Base-by-base conservation (phyloP, 495 filamentous ascomycete genomes). In the Aspergillus nidulans region DNA sequence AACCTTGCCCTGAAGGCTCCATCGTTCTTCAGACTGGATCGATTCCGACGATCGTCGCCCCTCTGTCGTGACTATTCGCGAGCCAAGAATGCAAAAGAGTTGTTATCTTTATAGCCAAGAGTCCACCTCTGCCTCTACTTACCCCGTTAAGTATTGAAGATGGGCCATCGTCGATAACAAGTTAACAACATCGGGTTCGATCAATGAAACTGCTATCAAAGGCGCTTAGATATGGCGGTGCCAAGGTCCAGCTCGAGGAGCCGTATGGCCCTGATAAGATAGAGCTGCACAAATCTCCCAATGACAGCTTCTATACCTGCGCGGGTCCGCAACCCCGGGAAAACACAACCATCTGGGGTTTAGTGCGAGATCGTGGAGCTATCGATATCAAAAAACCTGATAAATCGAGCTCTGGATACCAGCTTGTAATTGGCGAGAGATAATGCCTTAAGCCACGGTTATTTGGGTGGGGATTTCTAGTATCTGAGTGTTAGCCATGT, bases 71-170 rank as follows among this genome's bases (percentile, higher is more conserved):
- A 49, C 36, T 25, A 49, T 49, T 56, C 43, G 45, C 45, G 24
- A 43, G 53, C 53, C 53, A 56, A 56, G 53, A 56, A 25, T 39
- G 39, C 53, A 7, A 9, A 28, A 49, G 45, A 21, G 25, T 21
- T 49, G 45, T 56, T 56, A 56, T 56, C 53, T 55, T 34, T 38
- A 28, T n/a, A 20, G 53, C 53, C 53, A 56, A 56, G 53, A 56
- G 53, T 56, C 45, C 32, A 15, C 2, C 28, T 32, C 18, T 20
- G 45, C 18, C 19, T 40, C n/a, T 56, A 49, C 23, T 41, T 34
- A 32, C 2, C 30, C 30, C 36, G 4, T 34, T 21, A 20, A 20
- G 30, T 25, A 5, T 26, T 13, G 6, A 9, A 13, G 18, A 46
- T 19, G 24, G 23, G 9, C 15, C 9, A 30, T 24, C 26, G 20